Evolutionary conservation across 176 grass and related monocot species (phyloP), one percentile per base, ranked within the genome.

Genomic region (Phoenix roebelenii): DNA sequence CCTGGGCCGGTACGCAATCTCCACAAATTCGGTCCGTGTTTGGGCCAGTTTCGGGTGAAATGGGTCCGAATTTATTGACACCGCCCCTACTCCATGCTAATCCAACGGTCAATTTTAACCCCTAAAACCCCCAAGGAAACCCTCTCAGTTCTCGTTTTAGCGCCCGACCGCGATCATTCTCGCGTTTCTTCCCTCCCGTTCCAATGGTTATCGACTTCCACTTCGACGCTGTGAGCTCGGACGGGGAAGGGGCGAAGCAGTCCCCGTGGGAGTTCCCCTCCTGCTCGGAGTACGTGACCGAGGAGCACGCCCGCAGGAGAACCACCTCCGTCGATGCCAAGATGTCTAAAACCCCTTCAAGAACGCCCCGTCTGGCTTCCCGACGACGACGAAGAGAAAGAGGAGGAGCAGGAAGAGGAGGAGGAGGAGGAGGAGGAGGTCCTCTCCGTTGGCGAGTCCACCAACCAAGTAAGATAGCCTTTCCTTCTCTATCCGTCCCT

Each of bases 241-340:
- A 64, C 50, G 68, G 72, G 52, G 63, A 60, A 12, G 49, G 53
- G 75, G 51, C 32, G 16, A 28, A 73, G 50, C 84, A 91, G 76
- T 97, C 84, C 5, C 81, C 84, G 10, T 91, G 81, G 87, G 87
- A 97, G 59, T 91, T 91, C 70, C 63, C 81, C 16, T 72, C 75
- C 0, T 97, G 85, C 79, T 60, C 82, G 59, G 78, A 82, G 50
- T 85, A 84, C 19, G 78, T 90, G 55, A 73, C 79, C 60, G 84
- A 75, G 60, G 92, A 97, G 76, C 68, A 85, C 54, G 67, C 69
- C 28, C 72, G 67, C 3, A 72, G 82, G 52, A 71, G 51, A 22
- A 90, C 79, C 25, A 90, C 83, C 54, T 87, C 83, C 29, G 52
- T 91, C 16, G 87, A 97, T 58, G 74, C 79, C 26, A 97, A 88